These are phyloP conservation scores for Ophiostoma quercus DNA, from an alignment of 2,329 filamentous ascomycete genomes.

Conservation along the genomic window DNA sequence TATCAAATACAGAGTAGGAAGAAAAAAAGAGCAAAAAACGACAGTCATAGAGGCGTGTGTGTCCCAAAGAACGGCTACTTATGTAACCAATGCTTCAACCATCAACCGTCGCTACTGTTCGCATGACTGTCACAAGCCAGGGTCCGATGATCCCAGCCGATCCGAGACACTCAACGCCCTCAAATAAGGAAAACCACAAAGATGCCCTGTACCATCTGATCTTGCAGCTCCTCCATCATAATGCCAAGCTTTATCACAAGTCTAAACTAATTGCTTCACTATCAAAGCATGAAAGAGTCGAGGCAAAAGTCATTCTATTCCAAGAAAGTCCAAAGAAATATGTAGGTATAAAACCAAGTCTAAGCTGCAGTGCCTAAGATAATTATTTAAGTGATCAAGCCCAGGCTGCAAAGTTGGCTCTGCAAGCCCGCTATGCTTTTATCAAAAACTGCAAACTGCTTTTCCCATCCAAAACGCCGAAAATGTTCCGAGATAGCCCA, in stretches of 20 bases:
- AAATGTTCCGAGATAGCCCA: slow-evolving; percentile 10
- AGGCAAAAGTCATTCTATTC: not conserved
- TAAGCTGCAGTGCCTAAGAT: not conserved
- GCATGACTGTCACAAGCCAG: not conserved
- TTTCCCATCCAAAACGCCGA: slow-evolving; percentile 19
- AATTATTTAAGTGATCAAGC: not conserved
- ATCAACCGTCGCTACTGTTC: not conserved
- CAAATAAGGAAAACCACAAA: not conserved
- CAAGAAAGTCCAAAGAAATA: not conserved
- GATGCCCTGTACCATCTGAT: not conserved
- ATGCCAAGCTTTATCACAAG: not conserved
- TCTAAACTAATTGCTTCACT: not conserved
- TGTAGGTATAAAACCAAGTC: not conserved
- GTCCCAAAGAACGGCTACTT: not conserved
- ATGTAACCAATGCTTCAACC: not conserved
- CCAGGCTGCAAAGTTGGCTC: not conserved
- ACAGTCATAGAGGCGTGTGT: not conserved
- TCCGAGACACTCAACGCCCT: not conserved
- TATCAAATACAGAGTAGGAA: not conserved
- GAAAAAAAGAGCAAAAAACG: not conserved
- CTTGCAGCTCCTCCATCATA: not conserved
- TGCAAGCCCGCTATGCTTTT: not conserved
- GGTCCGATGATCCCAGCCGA: not conserved
- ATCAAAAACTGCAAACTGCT: not conserved
- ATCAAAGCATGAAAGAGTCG: not conserved